These are phyloP conservation scores for Sugiyamaella pinicola DNA, from an alignment of 1,139 yeast species.

Conservation along the genomic window DNA sequence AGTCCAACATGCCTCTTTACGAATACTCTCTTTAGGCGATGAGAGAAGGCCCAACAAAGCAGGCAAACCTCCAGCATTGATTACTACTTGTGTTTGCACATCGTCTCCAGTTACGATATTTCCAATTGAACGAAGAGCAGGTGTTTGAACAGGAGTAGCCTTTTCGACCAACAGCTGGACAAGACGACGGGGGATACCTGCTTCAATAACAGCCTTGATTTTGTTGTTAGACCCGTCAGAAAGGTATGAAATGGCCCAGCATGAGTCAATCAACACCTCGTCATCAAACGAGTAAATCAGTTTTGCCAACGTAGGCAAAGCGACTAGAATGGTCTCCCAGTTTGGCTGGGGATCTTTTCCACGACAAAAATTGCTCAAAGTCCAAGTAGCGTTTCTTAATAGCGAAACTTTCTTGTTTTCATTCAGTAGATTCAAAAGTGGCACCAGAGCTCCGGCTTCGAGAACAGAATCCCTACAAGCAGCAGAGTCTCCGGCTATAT, in stretches of 20 bases:
- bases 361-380: constrained; percentile 91
- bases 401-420: constrained; percentile 76
- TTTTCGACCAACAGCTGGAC: constrained; percentile 87
- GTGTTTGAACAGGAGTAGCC: constrained; percentile 88
- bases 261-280: constrained; percentile 93
- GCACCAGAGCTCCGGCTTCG: constrained; percentile 83
- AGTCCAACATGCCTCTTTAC: constrained; percentile 99
- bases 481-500: constrained; percentile 97
- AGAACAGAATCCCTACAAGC: constrained; percentile 86
- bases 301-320: constrained; percentile 90
- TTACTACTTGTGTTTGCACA: constrained; percentile 90
- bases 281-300: constrained; percentile 86
- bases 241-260: constrained; percentile 97
- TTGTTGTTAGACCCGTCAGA: constrained; percentile 92
- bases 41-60: constrained; percentile 79
- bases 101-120: constrained; percentile 98
- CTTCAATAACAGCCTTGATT: constrained; percentile 95
- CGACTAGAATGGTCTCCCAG: constrained; percentile 82
- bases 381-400: constrained; percentile 97
- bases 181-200: constrained; percentile 89
- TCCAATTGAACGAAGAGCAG: constrained; percentile 96
- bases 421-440: constrained; percentile 76
- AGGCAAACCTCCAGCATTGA: constrained; percentile 88
- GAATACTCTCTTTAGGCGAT: constrained; percentile 86
- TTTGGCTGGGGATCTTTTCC: constrained; percentile 97